phyloP scores from a whole-genome alignment of 306 rosid genomes.

The Ammopiptanthus mongolicus region DNA sequence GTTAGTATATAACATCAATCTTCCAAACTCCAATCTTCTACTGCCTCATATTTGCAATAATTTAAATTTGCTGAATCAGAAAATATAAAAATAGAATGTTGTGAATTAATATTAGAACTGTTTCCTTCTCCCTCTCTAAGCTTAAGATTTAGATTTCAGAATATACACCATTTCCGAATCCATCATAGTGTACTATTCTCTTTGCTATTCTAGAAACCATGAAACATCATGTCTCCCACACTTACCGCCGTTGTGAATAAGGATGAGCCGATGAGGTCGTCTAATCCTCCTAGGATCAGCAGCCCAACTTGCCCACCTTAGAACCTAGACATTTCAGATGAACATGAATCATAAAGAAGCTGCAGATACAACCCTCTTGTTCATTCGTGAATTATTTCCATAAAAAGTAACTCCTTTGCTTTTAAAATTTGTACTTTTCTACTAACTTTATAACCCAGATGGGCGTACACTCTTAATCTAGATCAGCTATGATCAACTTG shows the following conservation, averaged over 20 bases:
- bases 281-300: neutral
- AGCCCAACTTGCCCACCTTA: neutral
- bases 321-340: neutral
- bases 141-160: neutral
- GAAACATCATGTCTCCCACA: neutral
- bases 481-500: neutral
- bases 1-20: too few relatives aligned
- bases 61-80: neutral
- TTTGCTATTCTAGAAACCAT: too few relatives aligned
- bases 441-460: neutral
- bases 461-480: neutral
- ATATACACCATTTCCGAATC: neutral
- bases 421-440: neutral
- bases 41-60: neutral
- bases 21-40: constrained; percentile 14
- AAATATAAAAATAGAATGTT: neutral
- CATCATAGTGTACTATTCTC: neutral
- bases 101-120: neutral
- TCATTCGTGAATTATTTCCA: neutral
- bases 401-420: neutral
- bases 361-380: neutral
- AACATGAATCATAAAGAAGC: neutral
- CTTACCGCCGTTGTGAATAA: neutral
- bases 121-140: too few relatives aligned
- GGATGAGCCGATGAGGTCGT: neutral